Evolutionary conservation across 1,284 basidiomycete species (phyloP).

Genomic region (Vanrija sp.): DNA sequence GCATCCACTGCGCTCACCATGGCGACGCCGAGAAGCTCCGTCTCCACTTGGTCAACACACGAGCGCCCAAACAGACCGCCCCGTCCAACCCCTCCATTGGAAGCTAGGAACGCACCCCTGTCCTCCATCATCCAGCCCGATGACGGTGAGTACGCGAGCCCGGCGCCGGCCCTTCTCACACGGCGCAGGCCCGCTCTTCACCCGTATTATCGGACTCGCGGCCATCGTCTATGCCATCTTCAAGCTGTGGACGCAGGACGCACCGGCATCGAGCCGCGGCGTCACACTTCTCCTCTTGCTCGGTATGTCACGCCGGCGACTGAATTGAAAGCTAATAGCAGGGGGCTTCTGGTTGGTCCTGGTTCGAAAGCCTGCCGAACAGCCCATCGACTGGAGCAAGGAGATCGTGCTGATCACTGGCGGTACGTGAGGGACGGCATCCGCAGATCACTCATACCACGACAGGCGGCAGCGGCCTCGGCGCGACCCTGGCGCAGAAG

Average conservation of each 20-base stretch:
- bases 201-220: neutral
- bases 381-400: constrained; percentile 60
- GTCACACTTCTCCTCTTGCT: neutral
- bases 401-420: constrained; percentile 87
- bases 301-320: neutral
- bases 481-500: constrained; percentile 76
- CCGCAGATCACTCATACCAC: too few species aligned
- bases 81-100: too few species aligned
- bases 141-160: too few species aligned
- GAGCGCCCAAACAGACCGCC: too few species aligned
- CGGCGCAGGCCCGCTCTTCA: neutral
- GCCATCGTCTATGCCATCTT: neutral
- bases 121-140: too few species aligned
- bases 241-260: neutral
- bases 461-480: constrained; percentile 80
- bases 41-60: too few species aligned
- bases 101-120: too few species aligned
- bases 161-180: too few species aligned
- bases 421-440: constrained; percentile 53
- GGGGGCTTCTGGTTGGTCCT: neutral
- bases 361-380: neutral
- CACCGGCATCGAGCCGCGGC: neutral
- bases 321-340: neutral
- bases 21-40: too few species aligned
- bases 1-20: too few species aligned